phyloP scores from a whole-genome alignment of 148 eudicot genomes.

The Euryodendron excelsum region DNA sequence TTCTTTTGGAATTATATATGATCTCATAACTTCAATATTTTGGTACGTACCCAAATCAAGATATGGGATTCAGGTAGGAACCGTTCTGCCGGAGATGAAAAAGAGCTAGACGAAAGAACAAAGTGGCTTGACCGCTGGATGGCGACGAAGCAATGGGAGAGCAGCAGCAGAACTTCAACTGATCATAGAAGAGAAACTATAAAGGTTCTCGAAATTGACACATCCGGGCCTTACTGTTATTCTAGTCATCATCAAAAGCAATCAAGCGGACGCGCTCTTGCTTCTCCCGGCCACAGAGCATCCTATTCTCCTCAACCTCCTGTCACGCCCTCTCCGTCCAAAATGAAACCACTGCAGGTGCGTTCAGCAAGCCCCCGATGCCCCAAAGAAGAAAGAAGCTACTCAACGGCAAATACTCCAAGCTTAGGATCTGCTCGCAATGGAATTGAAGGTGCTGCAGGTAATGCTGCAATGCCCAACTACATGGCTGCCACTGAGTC shows the following conservation, averaged over 20 bases:
- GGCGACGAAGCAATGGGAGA: conserved; percentile 55
- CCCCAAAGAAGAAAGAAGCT: conserved; percentile 43
- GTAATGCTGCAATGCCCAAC: conserved; percentile 33
- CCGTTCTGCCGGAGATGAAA: conserved; percentile 23
- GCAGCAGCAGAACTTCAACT: conserved; percentile 34
- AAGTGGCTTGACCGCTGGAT: conserved; percentile 60
- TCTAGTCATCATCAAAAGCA: conserved; percentile 22
- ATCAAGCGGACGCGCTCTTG: conserved; percentile 18
- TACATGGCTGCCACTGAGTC: conserved; percentile 92
- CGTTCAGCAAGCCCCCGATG: conserved; percentile 66
- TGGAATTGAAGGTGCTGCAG: conserved; percentile 2
- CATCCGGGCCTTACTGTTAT: conserved; percentile 28
- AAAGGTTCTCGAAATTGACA: conserved; percentile 49
- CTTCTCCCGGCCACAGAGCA: conserved; percentile 30
- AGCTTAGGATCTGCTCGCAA: conserved; percentile 35
- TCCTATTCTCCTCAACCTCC: conserved; percentile 26
- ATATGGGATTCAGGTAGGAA: conserved; percentile 29
- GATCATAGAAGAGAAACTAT: conserved; percentile 47
- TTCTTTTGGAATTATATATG: background rate
- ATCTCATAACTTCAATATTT: background rate
- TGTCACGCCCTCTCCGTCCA: conserved; percentile 44
- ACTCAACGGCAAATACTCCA: conserved; percentile 63
- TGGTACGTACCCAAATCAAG: conserved; percentile 15
- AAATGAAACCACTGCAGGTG: conserved; percentile 34
- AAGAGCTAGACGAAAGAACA: conserved; percentile 33